Conservation (phyloP, 73 alveolate genomes). For the Paramecium sexaurelia region DNA sequence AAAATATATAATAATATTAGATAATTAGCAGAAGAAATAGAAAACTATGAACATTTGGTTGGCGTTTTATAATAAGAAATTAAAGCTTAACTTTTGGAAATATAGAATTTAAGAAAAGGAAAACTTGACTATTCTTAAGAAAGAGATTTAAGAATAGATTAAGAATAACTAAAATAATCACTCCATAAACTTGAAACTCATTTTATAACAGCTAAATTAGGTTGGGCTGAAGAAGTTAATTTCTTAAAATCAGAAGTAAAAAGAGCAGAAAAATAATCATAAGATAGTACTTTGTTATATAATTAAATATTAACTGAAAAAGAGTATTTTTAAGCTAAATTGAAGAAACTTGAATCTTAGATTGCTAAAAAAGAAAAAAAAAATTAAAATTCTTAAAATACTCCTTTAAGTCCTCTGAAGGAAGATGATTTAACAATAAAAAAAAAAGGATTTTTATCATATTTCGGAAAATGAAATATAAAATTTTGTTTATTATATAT, state of each 20-base stretch:
- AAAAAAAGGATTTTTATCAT: conserved; percentile 11
- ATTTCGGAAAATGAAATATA: conserved; percentile 16
- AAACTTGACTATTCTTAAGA: conserved; percentile 37
- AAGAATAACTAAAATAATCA: background rate
- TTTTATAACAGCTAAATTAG: background rate
- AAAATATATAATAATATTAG: background rate
- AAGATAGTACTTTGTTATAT: background rate
- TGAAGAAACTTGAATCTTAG: conserved; percentile 31
- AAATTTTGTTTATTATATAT: background rate
- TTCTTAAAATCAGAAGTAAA: conserved; percentile 36
- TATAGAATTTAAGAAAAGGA: background rate
- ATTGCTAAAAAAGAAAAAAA: background rate
- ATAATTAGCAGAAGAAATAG: background rate
- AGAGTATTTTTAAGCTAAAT: conserved; percentile 7
- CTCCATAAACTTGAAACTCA: conserved; percentile 39
- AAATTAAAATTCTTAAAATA: background rate
- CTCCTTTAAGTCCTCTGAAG: background rate
- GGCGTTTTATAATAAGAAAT: conserved; percentile 4
- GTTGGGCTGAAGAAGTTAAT: conserved; percentile 32
- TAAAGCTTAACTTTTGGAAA: background rate
- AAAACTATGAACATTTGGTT: conserved; percentile 11
- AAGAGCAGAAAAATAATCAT: conserved; percentile 25
- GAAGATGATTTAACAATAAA: background rate
- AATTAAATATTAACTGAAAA: conserved; percentile 36
- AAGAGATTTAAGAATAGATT: conserved; percentile 23